These are phyloP conservation scores for Salinomyces thailandicus DNA, from an alignment of 2,329 filamentous ascomycete species.

Conservation along the genomic window DNA sequence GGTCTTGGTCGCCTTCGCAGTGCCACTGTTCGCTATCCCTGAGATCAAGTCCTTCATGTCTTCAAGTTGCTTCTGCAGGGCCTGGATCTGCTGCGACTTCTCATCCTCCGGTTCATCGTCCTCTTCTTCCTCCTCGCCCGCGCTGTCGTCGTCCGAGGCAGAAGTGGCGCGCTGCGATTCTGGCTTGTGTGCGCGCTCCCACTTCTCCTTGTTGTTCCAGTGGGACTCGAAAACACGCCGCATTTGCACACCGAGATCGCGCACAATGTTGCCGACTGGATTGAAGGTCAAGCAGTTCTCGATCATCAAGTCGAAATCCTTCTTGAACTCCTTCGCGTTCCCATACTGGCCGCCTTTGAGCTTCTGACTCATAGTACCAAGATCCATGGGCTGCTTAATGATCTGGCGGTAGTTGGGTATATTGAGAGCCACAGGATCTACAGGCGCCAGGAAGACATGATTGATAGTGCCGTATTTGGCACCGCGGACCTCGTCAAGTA, in stretches of 20 bases:
- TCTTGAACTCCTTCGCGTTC: constrained; percentile 74
- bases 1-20: constrained; percentile 30
- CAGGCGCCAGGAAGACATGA: constrained; percentile 67
- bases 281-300: constrained; percentile 92
- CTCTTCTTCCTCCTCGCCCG: constrained; percentile 52
- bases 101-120: constrained; percentile 39
- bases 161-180: constrained; percentile 55
- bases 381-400: constrained; percentile 95
- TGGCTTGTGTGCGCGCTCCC: constrained; percentile 65
- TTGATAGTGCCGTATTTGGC: constrained; percentile 58
- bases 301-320: constrained; percentile 72
- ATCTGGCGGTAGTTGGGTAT: constrained; percentile 89
- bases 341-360: constrained; percentile 69
- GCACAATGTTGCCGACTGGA: constrained; percentile 62
- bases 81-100: constrained; percentile 47
- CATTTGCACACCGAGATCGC: constrained; percentile 58
- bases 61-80: constrained; percentile 57
- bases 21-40: constrained; percentile 21
- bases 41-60: constrained; percentile 42
- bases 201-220: constrained; percentile 70
- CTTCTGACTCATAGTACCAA: constrained; percentile 69
- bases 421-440: constrained; percentile 86
- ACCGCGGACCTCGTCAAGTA: constrained; percentile 67
- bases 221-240: constrained; percentile 65
- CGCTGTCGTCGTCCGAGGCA: constrained; percentile 58